phyloP scores from a whole-genome alignment of 179 eudicot genomes.

The Silene noctiflora region DNA sequence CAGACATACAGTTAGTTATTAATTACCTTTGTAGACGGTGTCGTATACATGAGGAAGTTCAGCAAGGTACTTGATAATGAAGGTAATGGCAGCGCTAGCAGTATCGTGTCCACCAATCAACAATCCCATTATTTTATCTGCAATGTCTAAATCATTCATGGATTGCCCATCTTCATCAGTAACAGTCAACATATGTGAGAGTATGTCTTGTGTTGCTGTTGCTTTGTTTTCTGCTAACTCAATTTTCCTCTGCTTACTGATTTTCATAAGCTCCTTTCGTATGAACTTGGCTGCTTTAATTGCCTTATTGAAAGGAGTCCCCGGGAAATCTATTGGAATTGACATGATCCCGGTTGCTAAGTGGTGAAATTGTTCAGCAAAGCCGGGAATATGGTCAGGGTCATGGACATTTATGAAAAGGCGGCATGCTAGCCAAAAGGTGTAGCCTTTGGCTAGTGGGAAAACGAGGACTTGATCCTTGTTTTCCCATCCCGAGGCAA shows the following conservation, averaged over 20 bases:
- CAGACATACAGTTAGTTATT: neutral
- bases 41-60: slow-evolving; percentile 38
- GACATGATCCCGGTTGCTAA: slow-evolving; percentile 32
- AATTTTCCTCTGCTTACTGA: slow-evolving; percentile 28
- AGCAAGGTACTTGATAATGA: slow-evolving; percentile 35
- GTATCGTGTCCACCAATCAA: slow-evolving; percentile 41
- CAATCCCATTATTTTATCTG: slow-evolving; percentile 36
- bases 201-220: slow-evolving; percentile 29
- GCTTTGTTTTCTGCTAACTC: slow-evolving; percentile 27
- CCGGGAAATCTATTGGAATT: slow-evolving; percentile 31
- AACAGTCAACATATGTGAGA: slow-evolving; percentile 33
- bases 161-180: slow-evolving; percentile 22
- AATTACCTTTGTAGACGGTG: slow-evolving; percentile 30
- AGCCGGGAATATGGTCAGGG: slow-evolving; percentile 18
- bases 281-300: slow-evolving; percentile 31
- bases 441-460: slow-evolving; percentile 30
- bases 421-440: slow-evolving; percentile 37
- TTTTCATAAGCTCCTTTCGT: slow-evolving; percentile 26
- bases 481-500: slow-evolving; percentile 25
- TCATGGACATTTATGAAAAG: slow-evolving; percentile 32
- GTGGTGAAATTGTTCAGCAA: slow-evolving; percentile 24
- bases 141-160: slow-evolving; percentile 32
- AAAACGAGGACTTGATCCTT: slow-evolving; percentile 14
- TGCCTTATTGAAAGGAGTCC: slow-evolving; percentile 37
- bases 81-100: slow-evolving; percentile 32